phyloP scores from a whole-genome alignment of 2,329 filamentous ascomycete species.

The Cordyceps farinosa region DNA sequence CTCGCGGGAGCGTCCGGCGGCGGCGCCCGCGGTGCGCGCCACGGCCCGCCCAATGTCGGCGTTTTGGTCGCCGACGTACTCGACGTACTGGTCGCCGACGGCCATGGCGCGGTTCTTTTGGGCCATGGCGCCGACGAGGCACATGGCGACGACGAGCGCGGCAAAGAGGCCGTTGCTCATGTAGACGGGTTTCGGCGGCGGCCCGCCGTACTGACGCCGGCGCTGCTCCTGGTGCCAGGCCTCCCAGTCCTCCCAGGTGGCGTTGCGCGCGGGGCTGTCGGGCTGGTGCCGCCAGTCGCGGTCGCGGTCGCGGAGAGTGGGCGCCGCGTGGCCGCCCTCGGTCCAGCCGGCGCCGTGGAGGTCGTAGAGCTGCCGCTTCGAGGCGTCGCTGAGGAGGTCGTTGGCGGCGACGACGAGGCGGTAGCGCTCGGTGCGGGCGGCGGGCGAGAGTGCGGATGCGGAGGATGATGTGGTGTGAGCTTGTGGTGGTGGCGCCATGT shows the following conservation, averaged over 20 bases:
- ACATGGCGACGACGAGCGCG: conserved; percentile 62
- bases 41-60: conserved; percentile 60
- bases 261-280: conserved; percentile 61
- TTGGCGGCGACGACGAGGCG: conserved; percentile 84
- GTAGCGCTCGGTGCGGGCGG: conserved; percentile 79
- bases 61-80: conserved; percentile 63
- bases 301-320: conserved; percentile 41
- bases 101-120: conserved; percentile 68
- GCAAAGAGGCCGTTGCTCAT: conserved; percentile 79
- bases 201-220: conserved; percentile 42
- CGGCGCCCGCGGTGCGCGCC: conserved; percentile 49
- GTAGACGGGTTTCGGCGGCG: conserved; percentile 55
- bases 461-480: conserved; percentile 24
- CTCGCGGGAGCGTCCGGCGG: conserved; percentile 52
- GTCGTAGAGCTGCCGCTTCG: conserved; percentile 79
- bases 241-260: conserved; percentile 98
- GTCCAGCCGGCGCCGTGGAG: conserved; percentile 77
- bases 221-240: conserved; percentile 60
- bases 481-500: conserved; percentile 45
- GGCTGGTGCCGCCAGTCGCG: conserved; percentile 47
- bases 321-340: conserved; percentile 48
- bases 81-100: conserved; percentile 59
- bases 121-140: conserved; percentile 65
- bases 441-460: conserved; percentile 41
- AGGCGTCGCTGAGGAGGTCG: conserved; percentile 77